phyloP scores from a whole-genome alignment of 2,329 filamentous ascomycete species.

The Nothopassalora personata region DNA sequence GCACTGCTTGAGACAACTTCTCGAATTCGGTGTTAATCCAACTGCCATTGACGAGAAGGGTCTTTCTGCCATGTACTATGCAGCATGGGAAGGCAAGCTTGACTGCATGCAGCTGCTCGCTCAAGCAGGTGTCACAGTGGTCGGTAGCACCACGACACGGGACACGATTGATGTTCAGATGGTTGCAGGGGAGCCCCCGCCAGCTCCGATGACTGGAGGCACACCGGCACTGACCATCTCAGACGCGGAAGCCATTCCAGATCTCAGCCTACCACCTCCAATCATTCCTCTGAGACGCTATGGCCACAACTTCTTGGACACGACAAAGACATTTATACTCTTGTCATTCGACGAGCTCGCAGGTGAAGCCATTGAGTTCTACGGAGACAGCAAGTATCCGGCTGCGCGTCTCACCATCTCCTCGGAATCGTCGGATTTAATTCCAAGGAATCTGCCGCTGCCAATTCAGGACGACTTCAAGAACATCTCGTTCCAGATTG shows the following conservation, averaged over 20 bases:
- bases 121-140: constrained; percentile 36
- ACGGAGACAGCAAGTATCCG: constrained; percentile 94
- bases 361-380: constrained; percentile 79
- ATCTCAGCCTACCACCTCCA: constrained; percentile 85
- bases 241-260: constrained; percentile 83
- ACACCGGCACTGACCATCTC: constrained; percentile 19
- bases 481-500: constrained; percentile 90
- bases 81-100: constrained; percentile 93
- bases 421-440: constrained; percentile 90
- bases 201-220: constrained; percentile 52
- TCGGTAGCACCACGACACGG: constrained; percentile 1
- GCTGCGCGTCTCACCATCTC: constrained; percentile 93
- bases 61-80: constrained; percentile 94
- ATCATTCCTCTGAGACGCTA: constrained; percentile 94
- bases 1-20: constrained; percentile 72
- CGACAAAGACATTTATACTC: constrained; percentile 84
- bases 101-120: constrained; percentile 88
- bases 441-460: constrained; percentile 90
- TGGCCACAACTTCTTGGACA: constrained; percentile 97
- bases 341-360: constrained; percentile 77
- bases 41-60: constrained; percentile 86
- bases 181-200: constrained; percentile 30
- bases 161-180: constrained; percentile 30
- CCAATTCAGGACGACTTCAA: constrained; percentile 95
- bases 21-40: constrained; percentile 72